Conservation (phyloP, 2,329 filamentous ascomycete genomes). For the Thelonectria discophora region DNA sequence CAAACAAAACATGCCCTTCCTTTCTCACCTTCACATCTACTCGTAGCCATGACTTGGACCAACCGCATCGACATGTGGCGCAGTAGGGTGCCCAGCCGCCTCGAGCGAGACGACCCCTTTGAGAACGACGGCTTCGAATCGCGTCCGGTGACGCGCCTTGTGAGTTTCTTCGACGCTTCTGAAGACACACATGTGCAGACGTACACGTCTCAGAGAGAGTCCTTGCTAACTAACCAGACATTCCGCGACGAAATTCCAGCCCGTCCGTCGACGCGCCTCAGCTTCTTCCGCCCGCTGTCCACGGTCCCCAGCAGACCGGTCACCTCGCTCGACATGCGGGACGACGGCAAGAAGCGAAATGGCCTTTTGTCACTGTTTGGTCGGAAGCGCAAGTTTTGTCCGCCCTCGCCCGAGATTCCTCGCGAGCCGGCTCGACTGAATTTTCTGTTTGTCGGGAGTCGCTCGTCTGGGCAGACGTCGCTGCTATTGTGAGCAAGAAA, state of each 20-base stretch:
- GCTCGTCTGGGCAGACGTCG: constrained; percentile 48
- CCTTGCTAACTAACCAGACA: constrained; percentile 27
- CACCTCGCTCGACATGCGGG: constrained; percentile 20
- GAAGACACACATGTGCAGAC: too few relatives aligned
- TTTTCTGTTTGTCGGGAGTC: constrained; percentile 50
- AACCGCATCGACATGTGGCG: constrained; percentile 48
- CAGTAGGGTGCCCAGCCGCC: constrained; percentile 46
- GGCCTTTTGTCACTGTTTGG: constrained; percentile 38
- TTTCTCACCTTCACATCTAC: not conserved
- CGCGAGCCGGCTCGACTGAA: constrained; percentile 43
- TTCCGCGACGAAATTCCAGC: constrained; percentile 33
- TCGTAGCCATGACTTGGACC: constrained; percentile 15
- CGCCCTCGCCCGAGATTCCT: constrained; percentile 20
- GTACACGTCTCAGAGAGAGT: not conserved
- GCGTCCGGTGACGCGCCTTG: constrained; percentile 45
- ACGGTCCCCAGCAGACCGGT: constrained; percentile 26
- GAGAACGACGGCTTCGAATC: constrained; percentile 45
- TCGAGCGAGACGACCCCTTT: constrained; percentile 50
- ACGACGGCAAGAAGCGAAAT: constrained; percentile 29
- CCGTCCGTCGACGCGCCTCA: constrained; percentile 41
- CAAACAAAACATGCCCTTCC: not conserved
- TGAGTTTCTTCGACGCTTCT: constrained; percentile 18
- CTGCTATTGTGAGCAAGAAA: constrained; percentile 49
- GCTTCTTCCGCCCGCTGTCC: constrained; percentile 40
- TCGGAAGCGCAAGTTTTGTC: constrained; percentile 41